Evolutionary conservation across 768 basidiomycete genomes (phyloP).

Genomic region (Mycena filopes): DNA sequence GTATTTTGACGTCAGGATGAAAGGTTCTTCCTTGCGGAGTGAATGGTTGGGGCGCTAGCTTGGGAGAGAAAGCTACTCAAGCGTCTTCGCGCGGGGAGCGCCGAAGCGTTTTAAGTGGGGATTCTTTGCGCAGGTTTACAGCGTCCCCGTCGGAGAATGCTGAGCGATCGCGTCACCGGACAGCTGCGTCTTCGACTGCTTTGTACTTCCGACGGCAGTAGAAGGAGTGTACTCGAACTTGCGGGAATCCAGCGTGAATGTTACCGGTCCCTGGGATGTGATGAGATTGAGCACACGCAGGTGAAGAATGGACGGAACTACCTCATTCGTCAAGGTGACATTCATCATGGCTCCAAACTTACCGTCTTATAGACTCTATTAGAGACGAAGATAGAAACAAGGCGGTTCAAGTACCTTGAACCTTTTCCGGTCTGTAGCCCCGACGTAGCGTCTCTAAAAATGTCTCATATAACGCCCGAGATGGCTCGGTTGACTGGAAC

Average conservation of each 20-base stretch:
- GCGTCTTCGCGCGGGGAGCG: slow-evolving; percentile 1
- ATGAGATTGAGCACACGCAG: slow-evolving; percentile 61
- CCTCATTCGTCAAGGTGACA: slow-evolving; percentile 89
- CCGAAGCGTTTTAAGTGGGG: background rate
- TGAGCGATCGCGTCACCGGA: slow-evolving; percentile 23
- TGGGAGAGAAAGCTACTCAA: background rate
- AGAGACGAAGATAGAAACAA: slow-evolving; percentile 6
- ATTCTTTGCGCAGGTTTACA: slow-evolving; percentile 9
- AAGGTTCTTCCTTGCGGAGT: too few relatives aligned
- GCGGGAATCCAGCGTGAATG: slow-evolving; percentile 85
- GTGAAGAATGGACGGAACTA: slow-evolving; percentile 39
- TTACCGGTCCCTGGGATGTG: slow-evolving; percentile 79
- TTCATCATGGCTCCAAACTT: slow-evolving; percentile 97
- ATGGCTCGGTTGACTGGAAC: slow-evolving; percentile 70
- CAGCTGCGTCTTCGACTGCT: background rate
- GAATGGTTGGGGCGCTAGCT: too few relatives aligned
- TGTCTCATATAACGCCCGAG: slow-evolving; percentile 73
- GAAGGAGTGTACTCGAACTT: slow-evolving; percentile 72
- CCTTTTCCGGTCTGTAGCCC: slow-evolving; percentile 77
- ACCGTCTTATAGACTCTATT: slow-evolving; percentile 68
- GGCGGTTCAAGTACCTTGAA: slow-evolving; percentile 67
- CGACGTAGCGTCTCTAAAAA: slow-evolving; percentile 77
- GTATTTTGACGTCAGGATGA: too few relatives aligned
- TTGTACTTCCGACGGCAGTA: slow-evolving; percentile 4
- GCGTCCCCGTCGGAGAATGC: slow-evolving; percentile 4